Evolutionary conservation across 805 yeast species (phyloP).

Genomic region (Dipodascopsis tothii): DNA sequence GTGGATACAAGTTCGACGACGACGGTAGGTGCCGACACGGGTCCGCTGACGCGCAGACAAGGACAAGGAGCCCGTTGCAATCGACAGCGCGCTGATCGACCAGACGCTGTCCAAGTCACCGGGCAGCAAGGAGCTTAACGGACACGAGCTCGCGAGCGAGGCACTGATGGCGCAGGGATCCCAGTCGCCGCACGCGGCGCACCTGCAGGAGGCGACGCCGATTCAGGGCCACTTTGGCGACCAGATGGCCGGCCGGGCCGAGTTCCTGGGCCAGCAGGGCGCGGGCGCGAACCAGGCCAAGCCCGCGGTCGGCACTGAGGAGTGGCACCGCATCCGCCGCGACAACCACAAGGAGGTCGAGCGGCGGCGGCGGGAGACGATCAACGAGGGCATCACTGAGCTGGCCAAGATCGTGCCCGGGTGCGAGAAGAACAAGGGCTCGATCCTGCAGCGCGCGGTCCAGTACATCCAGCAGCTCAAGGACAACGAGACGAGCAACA

Average conservation of each 20-base stretch:
- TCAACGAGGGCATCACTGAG: slow-evolving; percentile 78
- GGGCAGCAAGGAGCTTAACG: not conserved
- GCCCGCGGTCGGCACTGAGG: slow-evolving; percentile 69
- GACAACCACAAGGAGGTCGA: slow-evolving; percentile 95
- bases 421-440: slow-evolving; percentile 82
- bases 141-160: not conserved
- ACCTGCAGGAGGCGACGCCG: not conserved
- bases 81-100: not conserved
- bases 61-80: not conserved
- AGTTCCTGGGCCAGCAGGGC: not conserved
- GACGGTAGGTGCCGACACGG: too few relatives aligned
- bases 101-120: not conserved
- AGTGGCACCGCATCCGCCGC: slow-evolving; percentile 75
- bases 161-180: not conserved
- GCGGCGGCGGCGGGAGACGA: slow-evolving; percentile 81
- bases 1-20: too few relatives aligned
- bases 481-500: slow-evolving; percentile 79
- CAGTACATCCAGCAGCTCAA: slow-evolving; percentile 84
- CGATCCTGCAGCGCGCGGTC: slow-evolving; percentile 77
- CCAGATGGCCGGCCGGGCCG: not conserved
- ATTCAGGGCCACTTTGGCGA: not conserved
- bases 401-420: slow-evolving; percentile 73
- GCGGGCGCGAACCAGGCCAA: slow-evolving; percentile 28
- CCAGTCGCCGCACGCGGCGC: not conserved
- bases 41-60: too few relatives aligned